Conservation (phyloP, 768 basidiomycete genomes). For the Lactifluus pinguis region DNA sequence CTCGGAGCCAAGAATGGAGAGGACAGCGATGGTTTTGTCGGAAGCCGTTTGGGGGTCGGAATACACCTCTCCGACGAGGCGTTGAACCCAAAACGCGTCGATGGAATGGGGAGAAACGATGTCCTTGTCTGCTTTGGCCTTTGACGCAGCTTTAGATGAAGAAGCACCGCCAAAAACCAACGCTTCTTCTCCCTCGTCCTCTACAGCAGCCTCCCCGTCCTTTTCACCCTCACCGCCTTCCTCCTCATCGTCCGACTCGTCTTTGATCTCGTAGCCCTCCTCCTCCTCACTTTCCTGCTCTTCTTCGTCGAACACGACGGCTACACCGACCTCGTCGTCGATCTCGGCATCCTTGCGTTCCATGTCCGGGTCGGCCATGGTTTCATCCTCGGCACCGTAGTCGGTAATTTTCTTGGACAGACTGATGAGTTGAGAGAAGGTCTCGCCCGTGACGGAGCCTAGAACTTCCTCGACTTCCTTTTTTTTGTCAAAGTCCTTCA, state of each 20-base stretch:
- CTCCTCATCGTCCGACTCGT: slow-evolving; percentile 72
- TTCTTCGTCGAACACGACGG: slow-evolving; percentile 96
- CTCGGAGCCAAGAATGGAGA: slow-evolving; percentile 80
- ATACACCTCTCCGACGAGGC: slow-evolving; percentile 84
- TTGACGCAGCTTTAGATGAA: slow-evolving; percentile 34
- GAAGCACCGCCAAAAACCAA: slow-evolving; percentile 72
- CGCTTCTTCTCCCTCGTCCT: slow-evolving; percentile 54
- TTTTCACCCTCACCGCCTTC: slow-evolving; percentile 43
- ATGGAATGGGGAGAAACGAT: slow-evolving; percentile 82
- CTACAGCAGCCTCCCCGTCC: slow-evolving; percentile 35
- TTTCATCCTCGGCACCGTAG: slow-evolving; percentile 82
- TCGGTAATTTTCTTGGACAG: slow-evolving; percentile 95
- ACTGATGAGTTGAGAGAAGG: slow-evolving; percentile 73
- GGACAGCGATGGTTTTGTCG: slow-evolving; percentile 79
- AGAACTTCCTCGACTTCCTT: slow-evolving; percentile 83
- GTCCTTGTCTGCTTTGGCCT: slow-evolving; percentile 60
- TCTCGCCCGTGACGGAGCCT: slow-evolving; percentile 55
- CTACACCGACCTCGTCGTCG: slow-evolving; percentile 95
- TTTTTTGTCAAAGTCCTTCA: slow-evolving; percentile 98
- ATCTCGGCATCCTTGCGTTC: slow-evolving; percentile 83
- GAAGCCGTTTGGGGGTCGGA: slow-evolving; percentile 92
- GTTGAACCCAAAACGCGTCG: slow-evolving; percentile 98
- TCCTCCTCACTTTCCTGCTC: slow-evolving; percentile 91
- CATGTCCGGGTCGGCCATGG: slow-evolving; percentile 66
- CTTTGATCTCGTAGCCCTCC: slow-evolving; percentile 77